phyloP scores from a whole-genome alignment of 352 stramenopile genomes.

The Thalassiosira hispida region DNA sequence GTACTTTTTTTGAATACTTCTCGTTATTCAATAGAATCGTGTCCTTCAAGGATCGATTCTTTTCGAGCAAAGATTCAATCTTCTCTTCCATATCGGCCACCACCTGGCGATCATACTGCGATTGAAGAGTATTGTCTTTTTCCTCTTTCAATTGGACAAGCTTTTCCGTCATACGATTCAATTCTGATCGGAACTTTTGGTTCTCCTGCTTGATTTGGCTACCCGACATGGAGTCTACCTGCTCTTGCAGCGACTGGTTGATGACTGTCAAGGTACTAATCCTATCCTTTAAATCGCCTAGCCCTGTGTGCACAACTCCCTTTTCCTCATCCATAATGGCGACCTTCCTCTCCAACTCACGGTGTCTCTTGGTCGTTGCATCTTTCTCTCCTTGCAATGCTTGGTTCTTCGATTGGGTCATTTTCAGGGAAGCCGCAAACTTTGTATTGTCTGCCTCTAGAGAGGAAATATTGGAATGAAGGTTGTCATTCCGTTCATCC shows the following conservation, averaged over 20 bases:
- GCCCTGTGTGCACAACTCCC: slow-evolving; percentile 15
- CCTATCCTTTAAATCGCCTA: slow-evolving; percentile 46
- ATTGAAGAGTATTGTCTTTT: slow-evolving; percentile 18
- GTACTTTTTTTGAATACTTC: slow-evolving; percentile 57
- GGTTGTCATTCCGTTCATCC: slow-evolving; percentile 38
- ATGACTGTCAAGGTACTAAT: slow-evolving; percentile 53
- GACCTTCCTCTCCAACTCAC: slow-evolving; percentile 40
- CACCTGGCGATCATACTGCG: not conserved
- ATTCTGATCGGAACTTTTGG: slow-evolving; percentile 24
- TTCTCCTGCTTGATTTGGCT: slow-evolving; percentile 28
- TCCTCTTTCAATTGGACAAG: slow-evolving; percentile 38
- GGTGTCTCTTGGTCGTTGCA: slow-evolving; percentile 27
- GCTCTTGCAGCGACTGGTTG: slow-evolving; percentile 55
- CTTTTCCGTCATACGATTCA: slow-evolving; percentile 34
- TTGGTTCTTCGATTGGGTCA: slow-evolving; percentile 45
- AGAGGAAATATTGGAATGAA: slow-evolving; percentile 25
- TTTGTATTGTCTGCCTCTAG: slow-evolving; percentile 42
- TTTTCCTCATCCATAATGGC: slow-evolving; percentile 44
- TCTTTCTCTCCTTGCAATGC: slow-evolving; percentile 43
- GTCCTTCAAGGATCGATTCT: slow-evolving; percentile 55
- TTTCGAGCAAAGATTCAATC: slow-evolving; percentile 42
- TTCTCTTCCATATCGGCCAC: slow-evolving; percentile 32
- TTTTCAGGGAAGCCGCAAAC: slow-evolving; percentile 40
- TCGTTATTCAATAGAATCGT: slow-evolving; percentile 60
- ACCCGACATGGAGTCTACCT: slow-evolving; percentile 29